Evolutionary conservation across 768 basidiomycete genomes (phyloP).

Genomic region (Scleroderma bovista): DNA sequence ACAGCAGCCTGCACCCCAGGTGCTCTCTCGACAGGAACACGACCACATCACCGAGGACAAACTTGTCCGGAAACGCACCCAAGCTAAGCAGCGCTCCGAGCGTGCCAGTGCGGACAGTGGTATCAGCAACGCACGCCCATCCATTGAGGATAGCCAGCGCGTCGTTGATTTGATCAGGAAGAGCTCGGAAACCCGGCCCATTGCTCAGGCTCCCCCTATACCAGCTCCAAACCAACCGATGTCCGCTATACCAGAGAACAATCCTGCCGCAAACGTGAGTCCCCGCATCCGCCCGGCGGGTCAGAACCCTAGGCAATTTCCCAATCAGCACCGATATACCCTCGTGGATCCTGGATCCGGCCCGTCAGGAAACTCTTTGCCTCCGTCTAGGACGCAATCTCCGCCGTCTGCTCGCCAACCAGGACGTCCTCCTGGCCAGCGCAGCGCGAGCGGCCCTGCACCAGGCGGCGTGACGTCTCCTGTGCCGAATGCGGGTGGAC

Average conservation of each 20-base stretch:
- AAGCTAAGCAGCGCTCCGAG: slow-evolving; percentile 53
- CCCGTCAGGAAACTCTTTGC: slow-evolving; percentile 6
- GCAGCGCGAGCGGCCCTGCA: slow-evolving; percentile 13
- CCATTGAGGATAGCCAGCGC: slow-evolving; percentile 32
- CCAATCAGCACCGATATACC: slow-evolving; percentile 41
- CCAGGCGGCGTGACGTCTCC: slow-evolving; percentile 12
- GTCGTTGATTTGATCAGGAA: slow-evolving; percentile 54
- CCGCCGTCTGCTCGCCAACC: slow-evolving; percentile 22
- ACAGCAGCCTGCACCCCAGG: slow-evolving; percentile 50
- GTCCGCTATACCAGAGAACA: slow-evolving; percentile 13
- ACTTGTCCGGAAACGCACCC: slow-evolving; percentile 78
- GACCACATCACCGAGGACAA: slow-evolving; percentile 71
- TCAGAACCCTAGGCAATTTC: slow-evolving; percentile 22
- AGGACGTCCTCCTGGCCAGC: slow-evolving; percentile 29
- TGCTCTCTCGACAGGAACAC: slow-evolving; percentile 76
- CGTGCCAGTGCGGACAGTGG: slow-evolving; percentile 12
- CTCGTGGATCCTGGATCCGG: slow-evolving; percentile 37
- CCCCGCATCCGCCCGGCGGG: slow-evolving; percentile 5
- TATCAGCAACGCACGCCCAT: slow-evolving; percentile 4
- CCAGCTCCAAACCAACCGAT: slow-evolving; percentile 4
- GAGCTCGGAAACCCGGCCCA: slow-evolving; percentile 34
- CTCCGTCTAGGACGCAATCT: slow-evolving; percentile 10
- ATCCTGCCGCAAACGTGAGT: not conserved
- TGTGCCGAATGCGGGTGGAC: slow-evolving; percentile 3
- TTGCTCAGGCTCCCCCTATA: slow-evolving; percentile 9